Evolutionary conservation across 495 filamentous ascomycete genomes (phyloP).

Genomic region (Neurospora sp.): DNA sequence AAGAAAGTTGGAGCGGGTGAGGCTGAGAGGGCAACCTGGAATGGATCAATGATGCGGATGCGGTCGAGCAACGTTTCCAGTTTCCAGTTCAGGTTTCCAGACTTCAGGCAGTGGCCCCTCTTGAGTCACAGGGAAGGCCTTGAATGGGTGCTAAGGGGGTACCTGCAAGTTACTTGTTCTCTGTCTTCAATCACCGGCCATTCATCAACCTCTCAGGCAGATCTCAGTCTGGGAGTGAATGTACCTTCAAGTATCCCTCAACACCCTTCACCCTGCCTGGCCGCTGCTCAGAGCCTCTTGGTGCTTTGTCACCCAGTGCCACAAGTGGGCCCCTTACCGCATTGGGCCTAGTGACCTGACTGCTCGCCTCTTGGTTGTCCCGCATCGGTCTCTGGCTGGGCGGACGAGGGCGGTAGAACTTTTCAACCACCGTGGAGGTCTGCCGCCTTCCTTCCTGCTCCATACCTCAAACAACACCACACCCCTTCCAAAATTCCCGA

Average conservation of each 20-base stretch:
- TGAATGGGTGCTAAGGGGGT: background rate
- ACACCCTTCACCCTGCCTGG: background rate
- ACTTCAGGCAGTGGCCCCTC: background rate
- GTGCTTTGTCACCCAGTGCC: background rate
- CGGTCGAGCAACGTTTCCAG: background rate
- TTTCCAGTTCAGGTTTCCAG: background rate
- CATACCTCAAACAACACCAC: conserved; percentile 15
- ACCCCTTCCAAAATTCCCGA: conserved; percentile 3
- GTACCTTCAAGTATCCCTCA: background rate
- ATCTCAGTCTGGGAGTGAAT: background rate
- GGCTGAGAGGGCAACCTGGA: background rate
- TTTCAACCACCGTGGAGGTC: conserved; percentile 18
- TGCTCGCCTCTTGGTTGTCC: background rate
- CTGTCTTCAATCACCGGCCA: background rate
- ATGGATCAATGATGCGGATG: background rate
- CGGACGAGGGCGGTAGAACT: conserved; percentile 14
- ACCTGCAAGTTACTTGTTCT: background rate
- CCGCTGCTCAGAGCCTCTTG: background rate
- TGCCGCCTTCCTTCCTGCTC: conserved; percentile 22
- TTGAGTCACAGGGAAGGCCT: background rate
- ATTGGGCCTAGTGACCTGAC: background rate
- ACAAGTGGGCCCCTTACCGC: background rate
- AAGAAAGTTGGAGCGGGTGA: background rate
- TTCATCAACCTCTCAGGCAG: background rate
- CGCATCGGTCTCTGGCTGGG: background rate